These are phyloP conservation scores for Apophysomyces elegans DNA, from an alignment of 371 early-diverging fungal genomes.

Conservation along the genomic window DNA sequence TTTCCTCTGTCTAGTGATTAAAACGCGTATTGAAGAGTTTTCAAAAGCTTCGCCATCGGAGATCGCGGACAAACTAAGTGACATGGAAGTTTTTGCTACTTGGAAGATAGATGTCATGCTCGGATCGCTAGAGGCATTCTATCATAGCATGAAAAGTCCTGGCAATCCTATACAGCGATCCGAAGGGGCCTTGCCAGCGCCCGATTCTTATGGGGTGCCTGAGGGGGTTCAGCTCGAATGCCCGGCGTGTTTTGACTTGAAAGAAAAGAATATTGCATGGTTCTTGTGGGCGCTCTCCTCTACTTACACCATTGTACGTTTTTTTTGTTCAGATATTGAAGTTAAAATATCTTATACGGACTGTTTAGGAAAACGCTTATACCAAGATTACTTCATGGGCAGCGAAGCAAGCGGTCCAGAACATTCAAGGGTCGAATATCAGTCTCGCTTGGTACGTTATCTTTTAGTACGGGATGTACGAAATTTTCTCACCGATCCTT, in stretches of 20 bases:
- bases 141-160: conserved; percentile 11
- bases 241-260: background rate
- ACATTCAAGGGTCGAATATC: conserved; percentile 2
- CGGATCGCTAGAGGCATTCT: conserved; percentile 3
- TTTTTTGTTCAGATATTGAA: too few relatives aligned
- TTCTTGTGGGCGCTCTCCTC: conserved; percentile 1
- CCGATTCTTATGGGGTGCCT: background rate
- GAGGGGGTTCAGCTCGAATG: background rate
- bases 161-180: background rate
- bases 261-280: conserved; percentile 16
- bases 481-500: too few relatives aligned
- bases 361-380: conserved; percentile 1
- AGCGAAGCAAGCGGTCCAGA: background rate
- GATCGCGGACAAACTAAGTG: background rate
- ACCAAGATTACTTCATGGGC: conserved; percentile 8
- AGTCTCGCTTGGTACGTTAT: conserved; percentile 13
- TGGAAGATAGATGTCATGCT: conserved; percentile 10
- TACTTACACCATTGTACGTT: background rate
- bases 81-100: conserved; percentile 9
- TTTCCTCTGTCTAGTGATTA: conserved; percentile 7
- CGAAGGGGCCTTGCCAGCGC: background rate
- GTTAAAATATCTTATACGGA: background rate
- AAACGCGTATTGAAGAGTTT: conserved; percentile 15
- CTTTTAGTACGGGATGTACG: too few relatives aligned
- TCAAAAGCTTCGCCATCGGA: background rate